Conservation (phyloP, 2,329 filamentous ascomycete species). For the Penicillium corylophilum region DNA sequence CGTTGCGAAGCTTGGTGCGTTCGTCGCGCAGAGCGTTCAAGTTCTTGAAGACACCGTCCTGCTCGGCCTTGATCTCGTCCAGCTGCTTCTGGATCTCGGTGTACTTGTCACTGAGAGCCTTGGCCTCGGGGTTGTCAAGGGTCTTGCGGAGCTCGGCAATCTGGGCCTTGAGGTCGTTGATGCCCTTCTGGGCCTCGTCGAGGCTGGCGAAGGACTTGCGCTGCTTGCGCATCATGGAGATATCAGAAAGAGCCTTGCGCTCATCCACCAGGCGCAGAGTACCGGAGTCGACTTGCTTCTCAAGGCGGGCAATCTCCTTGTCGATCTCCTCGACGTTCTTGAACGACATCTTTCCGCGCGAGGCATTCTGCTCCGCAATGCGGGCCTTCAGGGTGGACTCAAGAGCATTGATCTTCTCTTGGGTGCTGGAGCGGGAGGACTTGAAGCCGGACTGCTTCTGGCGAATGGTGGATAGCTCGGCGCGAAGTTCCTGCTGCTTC, state of each 20-base stretch:
- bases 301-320: slow-evolving; percentile 73
- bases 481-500: slow-evolving; percentile 80
- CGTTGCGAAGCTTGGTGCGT: slow-evolving; percentile 75
- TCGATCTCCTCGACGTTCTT: slow-evolving; percentile 89
- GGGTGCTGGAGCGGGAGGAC: slow-evolving; percentile 70
- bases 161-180: slow-evolving; percentile 81
- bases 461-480: slow-evolving; percentile 79
- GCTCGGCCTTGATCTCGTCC: slow-evolving; percentile 85
- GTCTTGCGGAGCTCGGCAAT: slow-evolving; percentile 85
- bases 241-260: slow-evolving; percentile 85
- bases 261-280: slow-evolving; percentile 96
- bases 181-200: slow-evolving; percentile 81
- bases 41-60: slow-evolving; percentile 87
- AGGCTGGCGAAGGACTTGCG: slow-evolving; percentile 88
- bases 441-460: slow-evolving; percentile 87
- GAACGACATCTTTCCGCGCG: slow-evolving; percentile 76
- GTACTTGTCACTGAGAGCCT: slow-evolving; percentile 84
- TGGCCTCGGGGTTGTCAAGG: slow-evolving; percentile 87
- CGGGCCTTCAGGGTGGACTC: slow-evolving; percentile 85
- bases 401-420: slow-evolving; percentile 88
- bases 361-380: slow-evolving; percentile 81
- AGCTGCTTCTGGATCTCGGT: slow-evolving; percentile 82
- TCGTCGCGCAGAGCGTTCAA: slow-evolving; percentile 82
- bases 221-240: slow-evolving; percentile 78
- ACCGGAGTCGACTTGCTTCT: slow-evolving; percentile 82